phyloP scores from a whole-genome alignment of 306 rosid genomes.

The Acacia confusa region DNA sequence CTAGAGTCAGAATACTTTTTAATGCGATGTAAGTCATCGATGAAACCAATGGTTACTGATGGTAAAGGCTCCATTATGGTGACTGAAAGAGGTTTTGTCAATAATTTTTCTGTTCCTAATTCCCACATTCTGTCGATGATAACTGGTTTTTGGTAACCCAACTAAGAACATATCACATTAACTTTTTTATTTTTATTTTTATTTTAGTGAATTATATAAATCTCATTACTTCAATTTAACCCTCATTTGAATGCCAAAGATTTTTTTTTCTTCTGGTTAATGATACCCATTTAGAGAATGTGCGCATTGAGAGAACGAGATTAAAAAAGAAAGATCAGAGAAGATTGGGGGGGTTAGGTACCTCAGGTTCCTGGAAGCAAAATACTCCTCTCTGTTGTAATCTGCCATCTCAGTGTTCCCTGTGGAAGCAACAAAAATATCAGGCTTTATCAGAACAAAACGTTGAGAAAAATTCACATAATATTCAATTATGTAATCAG shows the following conservation, averaged over 20 bases:
- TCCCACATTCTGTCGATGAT: background rate
- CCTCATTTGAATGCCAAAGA: background rate
- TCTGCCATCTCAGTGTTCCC: constrained; percentile 62
- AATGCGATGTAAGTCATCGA: constrained; percentile 69
- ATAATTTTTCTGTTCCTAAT: constrained; percentile 33
- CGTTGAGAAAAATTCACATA: background rate
- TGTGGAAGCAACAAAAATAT: constrained; percentile 24
- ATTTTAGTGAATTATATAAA: background rate
- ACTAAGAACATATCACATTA: background rate
- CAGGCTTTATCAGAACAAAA: background rate
- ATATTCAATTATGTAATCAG: background rate
- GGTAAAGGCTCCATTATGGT: constrained; percentile 63
- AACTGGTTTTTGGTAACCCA: background rate
- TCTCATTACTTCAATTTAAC: background rate
- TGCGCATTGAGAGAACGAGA: background rate
- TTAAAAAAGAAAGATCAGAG: background rate
- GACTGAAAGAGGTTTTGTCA: constrained; percentile 68
- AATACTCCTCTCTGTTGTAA: constrained; percentile 56
- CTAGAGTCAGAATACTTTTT: constrained; percentile 80
- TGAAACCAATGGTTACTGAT: constrained; percentile 48
- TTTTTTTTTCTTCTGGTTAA: background rate
- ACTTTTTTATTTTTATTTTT: background rate
- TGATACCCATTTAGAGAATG: background rate
- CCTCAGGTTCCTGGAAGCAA: constrained; percentile 59
- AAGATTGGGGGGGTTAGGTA: constrained; percentile 23